These are phyloP conservation scores for Castanopsis chinensis DNA, from an alignment of 306 rosid species.

Conservation along the genomic window DNA sequence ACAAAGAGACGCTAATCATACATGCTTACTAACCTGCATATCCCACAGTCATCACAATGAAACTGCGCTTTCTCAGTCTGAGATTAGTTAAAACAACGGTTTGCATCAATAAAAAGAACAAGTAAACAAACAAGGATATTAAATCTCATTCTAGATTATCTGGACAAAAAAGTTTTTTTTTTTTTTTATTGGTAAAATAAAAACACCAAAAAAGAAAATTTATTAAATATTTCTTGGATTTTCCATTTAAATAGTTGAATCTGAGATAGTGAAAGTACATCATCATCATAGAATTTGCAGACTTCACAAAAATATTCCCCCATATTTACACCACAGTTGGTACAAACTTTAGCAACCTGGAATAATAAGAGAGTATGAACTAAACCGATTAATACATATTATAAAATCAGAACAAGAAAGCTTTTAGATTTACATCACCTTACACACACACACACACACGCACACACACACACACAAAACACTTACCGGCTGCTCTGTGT, in stretches of 20 bases:
- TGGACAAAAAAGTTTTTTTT: background rate
- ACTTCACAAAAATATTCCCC: slow-evolving; percentile 91
- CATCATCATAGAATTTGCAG: slow-evolving; percentile 92
- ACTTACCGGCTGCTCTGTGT: slow-evolving; percentile 91
- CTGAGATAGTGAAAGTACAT: slow-evolving; percentile 47
- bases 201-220: slow-evolving; percentile 9
- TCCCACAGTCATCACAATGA: slow-evolving; percentile 96
- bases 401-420: background rate
- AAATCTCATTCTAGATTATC: slow-evolving; percentile 17
- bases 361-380: background rate
- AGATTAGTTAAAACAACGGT: slow-evolving; percentile 14
- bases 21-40: slow-evolving; percentile 67
- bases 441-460: slow-evolving; percentile 25
- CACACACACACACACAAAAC: slow-evolving; percentile 19
- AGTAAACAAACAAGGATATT: slow-evolving; percentile 10
- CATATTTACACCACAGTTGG: slow-evolving; percentile 90
- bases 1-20: background rate
- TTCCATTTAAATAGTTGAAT: background rate
- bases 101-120: slow-evolving; percentile 11
- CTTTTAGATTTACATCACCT: background rate
- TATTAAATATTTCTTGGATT: background rate
- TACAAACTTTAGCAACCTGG: slow-evolving; percentile 83
- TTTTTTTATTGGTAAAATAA: background rate
- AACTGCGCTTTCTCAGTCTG: slow-evolving; percentile 75
- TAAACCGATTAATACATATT: slow-evolving; percentile 10